Conservation (phyloP, 352 stramenopile genomes). For the Globisporangium paroecandrum region DNA sequence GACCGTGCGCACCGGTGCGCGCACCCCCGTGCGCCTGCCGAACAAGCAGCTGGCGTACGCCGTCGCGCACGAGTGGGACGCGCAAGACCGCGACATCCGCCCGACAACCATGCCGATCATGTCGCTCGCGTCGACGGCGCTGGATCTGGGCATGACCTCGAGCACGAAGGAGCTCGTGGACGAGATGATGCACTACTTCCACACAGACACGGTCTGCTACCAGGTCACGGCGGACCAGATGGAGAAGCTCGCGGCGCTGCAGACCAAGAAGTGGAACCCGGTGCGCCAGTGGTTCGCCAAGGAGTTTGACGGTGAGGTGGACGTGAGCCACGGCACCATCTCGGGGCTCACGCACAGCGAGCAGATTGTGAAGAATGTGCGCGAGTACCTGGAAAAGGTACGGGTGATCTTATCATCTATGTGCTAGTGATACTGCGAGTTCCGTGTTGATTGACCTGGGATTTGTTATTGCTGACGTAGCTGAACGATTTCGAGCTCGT, state of each 20-base stretch:
- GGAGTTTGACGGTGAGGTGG: constrained; percentile 68
- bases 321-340: constrained; percentile 83
- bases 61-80: constrained; percentile 83
- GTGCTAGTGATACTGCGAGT: neutral
- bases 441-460: constrained; percentile 4
- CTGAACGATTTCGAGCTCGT: constrained; percentile 75
- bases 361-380: constrained; percentile 59
- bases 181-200: constrained; percentile 85
- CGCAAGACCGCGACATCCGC: constrained; percentile 68
- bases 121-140: constrained; percentile 76
- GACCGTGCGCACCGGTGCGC: constrained; percentile 68
- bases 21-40: constrained; percentile 58
- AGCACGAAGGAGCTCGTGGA: constrained; percentile 56
- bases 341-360: constrained; percentile 56
- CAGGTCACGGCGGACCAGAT: constrained; percentile 77
- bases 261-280: constrained; percentile 85
- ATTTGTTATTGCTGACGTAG: constrained; percentile 23
- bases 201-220: constrained; percentile 89
- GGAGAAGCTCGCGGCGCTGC: constrained; percentile 72
- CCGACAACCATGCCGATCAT: constrained; percentile 87
- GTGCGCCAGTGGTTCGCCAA: constrained; percentile 83
- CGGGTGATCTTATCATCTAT: neutral
- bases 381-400: constrained; percentile 57
- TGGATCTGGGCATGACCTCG: constrained; percentile 62
- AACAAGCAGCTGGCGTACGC: constrained; percentile 65